These are phyloP conservation scores for Tubosaeta sp. DNA, from an alignment of 768 basidiomycete genomes.

Conservation along the genomic window DNA sequence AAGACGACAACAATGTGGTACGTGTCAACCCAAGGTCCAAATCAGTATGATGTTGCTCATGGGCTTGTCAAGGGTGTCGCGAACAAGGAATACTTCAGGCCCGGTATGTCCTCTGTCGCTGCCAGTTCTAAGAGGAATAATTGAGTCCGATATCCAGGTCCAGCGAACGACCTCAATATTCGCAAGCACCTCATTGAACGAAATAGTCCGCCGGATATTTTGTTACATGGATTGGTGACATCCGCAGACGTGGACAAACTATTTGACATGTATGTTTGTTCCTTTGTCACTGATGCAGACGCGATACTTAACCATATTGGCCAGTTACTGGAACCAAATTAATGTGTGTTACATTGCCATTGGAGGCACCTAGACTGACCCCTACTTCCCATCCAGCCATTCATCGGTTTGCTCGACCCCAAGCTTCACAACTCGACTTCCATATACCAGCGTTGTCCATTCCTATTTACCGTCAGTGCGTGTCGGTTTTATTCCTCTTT, in stretches of 20 bases:
- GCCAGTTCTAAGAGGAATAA: not conserved
- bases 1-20: constrained; percentile 65
- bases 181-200: constrained; percentile 71
- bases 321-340: constrained; percentile 65
- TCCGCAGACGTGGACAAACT: constrained; percentile 76
- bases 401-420: constrained; percentile 75
- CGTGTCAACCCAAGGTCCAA: constrained; percentile 10
- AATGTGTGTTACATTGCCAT: constrained; percentile 46
- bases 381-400: constrained; percentile 36
- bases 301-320: constrained; percentile 1
- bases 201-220: constrained; percentile 76
- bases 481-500: constrained; percentile 13
- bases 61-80: constrained; percentile 59
- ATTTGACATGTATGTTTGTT: constrained; percentile 68
- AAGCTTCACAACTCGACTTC: constrained; percentile 75
- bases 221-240: constrained; percentile 75
- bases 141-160: constrained; percentile 38
- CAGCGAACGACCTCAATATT: constrained; percentile 65
- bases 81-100: constrained; percentile 75
- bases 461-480: constrained; percentile 84
- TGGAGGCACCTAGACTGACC: not conserved
- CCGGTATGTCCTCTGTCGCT: constrained; percentile 40
- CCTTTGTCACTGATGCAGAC: not conserved
- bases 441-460: constrained; percentile 81
- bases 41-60: constrained; percentile 8